A percentile compares a stretch with the other conserved stretches of the same genome.
phyloP scores from a whole-genome alignment of 208 protist genomes.

The Histomonas meleagridis region DNA sequence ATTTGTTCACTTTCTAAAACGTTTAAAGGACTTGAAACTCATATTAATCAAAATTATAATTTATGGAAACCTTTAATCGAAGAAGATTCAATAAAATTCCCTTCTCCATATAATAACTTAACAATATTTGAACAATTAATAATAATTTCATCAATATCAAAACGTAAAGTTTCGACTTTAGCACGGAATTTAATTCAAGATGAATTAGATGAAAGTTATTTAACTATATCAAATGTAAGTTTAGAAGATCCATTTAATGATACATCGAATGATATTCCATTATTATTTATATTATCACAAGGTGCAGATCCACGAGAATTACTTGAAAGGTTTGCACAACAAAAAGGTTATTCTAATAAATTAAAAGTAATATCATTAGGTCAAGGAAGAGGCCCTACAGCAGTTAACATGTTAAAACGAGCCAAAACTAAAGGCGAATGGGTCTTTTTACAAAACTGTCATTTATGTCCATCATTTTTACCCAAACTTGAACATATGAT shows the following conservation, averaged over 20 bases:
- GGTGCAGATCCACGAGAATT: constrained; percentile 79
- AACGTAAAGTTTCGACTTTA: background rate
- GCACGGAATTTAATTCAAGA: constrained; percentile 28
- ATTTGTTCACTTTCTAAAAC: background rate
- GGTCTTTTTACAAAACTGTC: constrained; percentile 89
- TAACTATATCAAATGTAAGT: constrained; percentile 46
- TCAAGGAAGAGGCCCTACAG: constrained; percentile 79
- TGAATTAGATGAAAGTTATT: constrained; percentile 47
- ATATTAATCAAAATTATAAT: background rate
- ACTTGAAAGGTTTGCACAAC: constrained; percentile 71
- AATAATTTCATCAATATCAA: background rate
- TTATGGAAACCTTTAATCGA: background rate
- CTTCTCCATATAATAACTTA: background rate
- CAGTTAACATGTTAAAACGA: constrained; percentile 73
- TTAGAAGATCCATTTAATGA: constrained; percentile 49
- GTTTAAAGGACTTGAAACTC: constrained; percentile 29
- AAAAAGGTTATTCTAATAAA: constrained; percentile 54
- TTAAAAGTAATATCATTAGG: constrained; percentile 77
- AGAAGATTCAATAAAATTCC: background rate
- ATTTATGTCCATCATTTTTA: constrained; percentile 70
- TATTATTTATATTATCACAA: constrained; percentile 88
- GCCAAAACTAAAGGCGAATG: constrained; percentile 65
- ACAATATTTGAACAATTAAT: background rate
- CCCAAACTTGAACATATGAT: constrained; percentile 75
- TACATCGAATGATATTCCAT: constrained; percentile 57